Evolutionary conservation across 2,329 filamentous ascomycete genomes (phyloP).

Genomic region (Didymella exigua): DNA sequence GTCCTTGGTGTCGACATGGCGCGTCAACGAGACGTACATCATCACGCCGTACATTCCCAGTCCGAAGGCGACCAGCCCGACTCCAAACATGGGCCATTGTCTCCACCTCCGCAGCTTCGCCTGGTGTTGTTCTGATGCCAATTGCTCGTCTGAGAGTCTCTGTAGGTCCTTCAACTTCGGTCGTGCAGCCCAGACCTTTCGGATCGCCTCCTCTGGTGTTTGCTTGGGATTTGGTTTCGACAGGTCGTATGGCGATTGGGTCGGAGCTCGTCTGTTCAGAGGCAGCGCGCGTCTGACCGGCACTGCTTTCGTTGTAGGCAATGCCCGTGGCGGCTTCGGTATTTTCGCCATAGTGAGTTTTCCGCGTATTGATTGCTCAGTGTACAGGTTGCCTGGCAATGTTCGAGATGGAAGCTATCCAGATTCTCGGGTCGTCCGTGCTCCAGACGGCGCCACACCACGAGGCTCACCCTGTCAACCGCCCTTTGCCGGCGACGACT

Average conservation of each 20-base stretch:
- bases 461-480: constrained; percentile 24
- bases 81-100: constrained; percentile 42
- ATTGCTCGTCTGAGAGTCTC: constrained; percentile 36
- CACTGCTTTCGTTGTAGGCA: constrained; percentile 29
- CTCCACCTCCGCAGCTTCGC: constrained; percentile 39
- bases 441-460: constrained; percentile 4
- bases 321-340: constrained; percentile 33
- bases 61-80: constrained; percentile 44
- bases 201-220: constrained; percentile 25
- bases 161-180: constrained; percentile 34
- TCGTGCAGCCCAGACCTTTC: constrained; percentile 34
- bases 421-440: constrained; percentile 9
- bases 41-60: constrained; percentile 50
- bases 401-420: constrained; percentile 5
- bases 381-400: background rate
- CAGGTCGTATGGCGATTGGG: constrained; percentile 17
- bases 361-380: background rate
- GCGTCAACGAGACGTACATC: constrained; percentile 43
- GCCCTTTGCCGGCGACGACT: constrained; percentile 40
- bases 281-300: constrained; percentile 27
- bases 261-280: constrained; percentile 24
- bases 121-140: constrained; percentile 32
- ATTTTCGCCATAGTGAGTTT: constrained; percentile 40
- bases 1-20: constrained; percentile 27
- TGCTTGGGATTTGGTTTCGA: constrained; percentile 19